These are phyloP conservation scores for Ogataea corticis DNA, from an alignment of 805 yeast species.

Conservation along the genomic window DNA sequence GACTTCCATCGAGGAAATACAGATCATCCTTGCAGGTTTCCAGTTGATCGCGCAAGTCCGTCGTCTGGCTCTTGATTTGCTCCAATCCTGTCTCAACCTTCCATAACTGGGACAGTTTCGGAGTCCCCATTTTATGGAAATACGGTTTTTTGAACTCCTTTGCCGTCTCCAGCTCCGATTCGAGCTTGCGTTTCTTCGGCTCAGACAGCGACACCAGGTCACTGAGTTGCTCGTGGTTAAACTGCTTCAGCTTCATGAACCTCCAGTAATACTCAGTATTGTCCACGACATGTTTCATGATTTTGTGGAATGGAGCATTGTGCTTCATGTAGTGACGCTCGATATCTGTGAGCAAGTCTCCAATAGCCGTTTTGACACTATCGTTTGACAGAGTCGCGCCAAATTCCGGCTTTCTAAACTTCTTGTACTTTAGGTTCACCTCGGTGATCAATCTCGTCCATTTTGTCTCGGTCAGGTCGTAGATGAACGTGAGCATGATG, in stretches of 20 bases:
- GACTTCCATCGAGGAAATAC: constrained; percentile 27
- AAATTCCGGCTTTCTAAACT: constrained; percentile 27
- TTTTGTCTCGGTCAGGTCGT: constrained; percentile 17
- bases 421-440: constrained; percentile 22
- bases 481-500: constrained; percentile 26
- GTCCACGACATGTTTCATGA: constrained; percentile 19
- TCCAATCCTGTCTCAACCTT: constrained; percentile 25
- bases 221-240: constrained; percentile 26
- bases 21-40: constrained; percentile 32
- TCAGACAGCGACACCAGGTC: constrained; percentile 15
- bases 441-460: constrained; percentile 22
- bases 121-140: constrained; percentile 30
- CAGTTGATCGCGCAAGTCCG: constrained; percentile 17
- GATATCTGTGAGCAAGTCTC: constrained; percentile 21
- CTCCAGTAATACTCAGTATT: constrained; percentile 28
- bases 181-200: constrained; percentile 25
- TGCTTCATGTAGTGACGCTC: constrained; percentile 22
- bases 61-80: constrained; percentile 13
- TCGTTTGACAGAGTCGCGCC: constrained; percentile 17
- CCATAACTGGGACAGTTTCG: constrained; percentile 32
- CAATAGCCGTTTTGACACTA: constrained; percentile 12
- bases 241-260: constrained; percentile 30
- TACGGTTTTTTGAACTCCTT: constrained; percentile 21
- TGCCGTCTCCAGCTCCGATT: constrained; percentile 19
- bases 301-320: constrained; percentile 15